A percentile compares a stretch with the other conserved stretches of the same genome.
phyloP scores from a whole-genome alignment of 2,329 filamentous ascomycete species.

The Penicillium sp. region DNA sequence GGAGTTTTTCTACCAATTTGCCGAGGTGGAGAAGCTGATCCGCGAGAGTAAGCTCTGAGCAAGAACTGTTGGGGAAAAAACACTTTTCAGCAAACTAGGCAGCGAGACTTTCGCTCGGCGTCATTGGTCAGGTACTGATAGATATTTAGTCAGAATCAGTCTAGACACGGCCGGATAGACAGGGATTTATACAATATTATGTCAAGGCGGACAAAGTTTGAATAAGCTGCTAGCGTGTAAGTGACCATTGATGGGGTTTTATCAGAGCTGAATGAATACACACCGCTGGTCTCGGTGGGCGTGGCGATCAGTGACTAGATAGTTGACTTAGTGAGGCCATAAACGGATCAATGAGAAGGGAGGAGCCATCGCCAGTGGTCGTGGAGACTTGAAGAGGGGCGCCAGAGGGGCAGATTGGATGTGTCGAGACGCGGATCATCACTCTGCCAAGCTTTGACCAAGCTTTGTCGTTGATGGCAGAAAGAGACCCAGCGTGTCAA shows the following conservation, averaged over 20 bases:
- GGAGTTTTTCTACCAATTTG: constrained; percentile 78
- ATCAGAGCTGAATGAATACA: neutral
- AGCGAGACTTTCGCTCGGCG: neutral
- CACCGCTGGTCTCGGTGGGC: constrained; percentile 6
- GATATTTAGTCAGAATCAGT: neutral
- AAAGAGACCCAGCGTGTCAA: neutral
- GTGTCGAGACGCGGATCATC: constrained; percentile 14
- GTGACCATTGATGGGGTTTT: constrained; percentile 1
- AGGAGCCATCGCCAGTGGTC: neutral
- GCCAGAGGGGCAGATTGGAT: constrained; percentile 16
- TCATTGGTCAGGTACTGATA: neutral
- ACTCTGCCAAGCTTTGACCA: constrained; percentile 31
- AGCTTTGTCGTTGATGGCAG: constrained; percentile 20
- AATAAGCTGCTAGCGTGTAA: neutral
- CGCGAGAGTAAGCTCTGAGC: constrained; percentile 26
- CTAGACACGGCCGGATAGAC: neutral
- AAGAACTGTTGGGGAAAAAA: neutral
- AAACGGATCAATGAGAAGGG: neutral
- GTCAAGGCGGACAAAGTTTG: neutral
- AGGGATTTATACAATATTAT: neutral
- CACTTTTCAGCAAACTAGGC: neutral
- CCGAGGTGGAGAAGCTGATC: constrained; percentile 63
- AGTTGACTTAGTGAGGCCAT: neutral
- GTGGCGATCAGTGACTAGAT: constrained; percentile 9
- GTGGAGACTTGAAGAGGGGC: neutral